Conservation (phyloP, 2,329 filamentous ascomycete genomes). For the Apiospora aurea region DNA sequence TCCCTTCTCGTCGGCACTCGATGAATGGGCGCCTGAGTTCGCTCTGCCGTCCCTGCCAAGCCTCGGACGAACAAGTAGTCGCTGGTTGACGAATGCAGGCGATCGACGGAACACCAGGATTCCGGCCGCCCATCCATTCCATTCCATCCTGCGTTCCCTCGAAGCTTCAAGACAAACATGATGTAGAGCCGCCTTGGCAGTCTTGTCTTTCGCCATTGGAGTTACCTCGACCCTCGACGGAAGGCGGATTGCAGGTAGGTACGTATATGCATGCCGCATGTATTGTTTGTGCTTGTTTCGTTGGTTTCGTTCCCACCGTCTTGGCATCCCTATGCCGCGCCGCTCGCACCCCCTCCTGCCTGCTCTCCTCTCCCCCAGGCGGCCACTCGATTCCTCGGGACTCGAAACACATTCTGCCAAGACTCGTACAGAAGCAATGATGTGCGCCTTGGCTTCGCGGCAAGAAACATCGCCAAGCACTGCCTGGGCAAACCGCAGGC, state of each 20-base stretch:
- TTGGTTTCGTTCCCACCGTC: not conserved
- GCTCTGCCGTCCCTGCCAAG: conserved; percentile 15
- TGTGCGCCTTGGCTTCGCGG: conserved; percentile 18
- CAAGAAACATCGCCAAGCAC: conserved; percentile 12
- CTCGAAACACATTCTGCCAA: conserved; percentile 17
- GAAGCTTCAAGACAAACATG: conserved; percentile 16
- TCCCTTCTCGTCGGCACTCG: conserved; percentile 1
- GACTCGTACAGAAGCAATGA: conserved; percentile 18
- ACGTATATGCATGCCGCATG: not conserved
- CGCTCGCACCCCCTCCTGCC: not conserved
- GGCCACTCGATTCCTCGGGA: not conserved
- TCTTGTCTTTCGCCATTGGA: conserved; percentile 4
- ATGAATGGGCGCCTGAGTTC: not conserved
- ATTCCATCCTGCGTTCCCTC: not conserved
- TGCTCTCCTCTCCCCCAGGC: not conserved
- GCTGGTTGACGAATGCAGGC: conserved; percentile 7
- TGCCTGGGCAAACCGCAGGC: conserved; percentile 8
- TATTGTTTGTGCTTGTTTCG: conserved; percentile 4
- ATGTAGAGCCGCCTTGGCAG: conserved; percentile 12
- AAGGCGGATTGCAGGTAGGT: not conserved
- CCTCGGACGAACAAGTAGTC: not conserved
- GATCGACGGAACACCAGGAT: conserved; percentile 20
- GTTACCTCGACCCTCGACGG: conserved; percentile 17
- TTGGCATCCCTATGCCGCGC: conserved; percentile 12
- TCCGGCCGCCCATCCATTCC: not conserved